phyloP scores from a whole-genome alignment of 768 basidiomycete species.

The Rubroboletus satanas region DNA sequence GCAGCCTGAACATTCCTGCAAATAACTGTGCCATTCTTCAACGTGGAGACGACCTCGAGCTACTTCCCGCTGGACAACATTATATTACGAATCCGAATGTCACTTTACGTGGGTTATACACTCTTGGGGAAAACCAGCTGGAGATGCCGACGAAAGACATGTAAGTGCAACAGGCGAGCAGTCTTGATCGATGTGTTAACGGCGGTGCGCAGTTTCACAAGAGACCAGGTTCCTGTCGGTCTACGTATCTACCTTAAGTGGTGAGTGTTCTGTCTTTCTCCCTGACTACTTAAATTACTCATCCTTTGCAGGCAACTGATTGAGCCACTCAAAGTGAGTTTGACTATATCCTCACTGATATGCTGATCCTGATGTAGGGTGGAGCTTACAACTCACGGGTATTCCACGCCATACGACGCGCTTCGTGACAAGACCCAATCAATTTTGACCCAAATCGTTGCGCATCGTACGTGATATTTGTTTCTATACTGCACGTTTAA shows the following conservation, averaged over 20 bases:
- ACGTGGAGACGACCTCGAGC: constrained; percentile 72
- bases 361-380: constrained; percentile 38
- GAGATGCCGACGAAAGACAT: constrained; percentile 89
- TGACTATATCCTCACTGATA: constrained; percentile 12
- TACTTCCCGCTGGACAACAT: constrained; percentile 78
- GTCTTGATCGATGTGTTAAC: not conserved
- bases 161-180: constrained; percentile 36
- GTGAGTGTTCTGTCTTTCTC: constrained; percentile 30
- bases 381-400: constrained; percentile 78
- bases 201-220: constrained; percentile 55
- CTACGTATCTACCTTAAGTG: constrained; percentile 83
- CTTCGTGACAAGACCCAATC: constrained; percentile 81
- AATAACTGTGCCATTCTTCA: constrained; percentile 86
- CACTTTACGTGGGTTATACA: constrained; percentile 74
- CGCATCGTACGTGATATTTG: constrained; percentile 52
- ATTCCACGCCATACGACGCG: constrained; percentile 78
- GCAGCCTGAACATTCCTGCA: constrained; percentile 76
- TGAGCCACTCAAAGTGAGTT: constrained; percentile 45
- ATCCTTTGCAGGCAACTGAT: constrained; percentile 40
- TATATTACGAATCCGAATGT: constrained; percentile 83
- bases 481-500: not conserved
- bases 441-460: constrained; percentile 81
- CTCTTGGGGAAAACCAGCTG: constrained; percentile 77
- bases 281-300: not conserved
- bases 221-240: constrained; percentile 83